Base-by-base conservation (phyloP, 768 basidiomycete species). In the Leccinum incarnatum region DNA sequence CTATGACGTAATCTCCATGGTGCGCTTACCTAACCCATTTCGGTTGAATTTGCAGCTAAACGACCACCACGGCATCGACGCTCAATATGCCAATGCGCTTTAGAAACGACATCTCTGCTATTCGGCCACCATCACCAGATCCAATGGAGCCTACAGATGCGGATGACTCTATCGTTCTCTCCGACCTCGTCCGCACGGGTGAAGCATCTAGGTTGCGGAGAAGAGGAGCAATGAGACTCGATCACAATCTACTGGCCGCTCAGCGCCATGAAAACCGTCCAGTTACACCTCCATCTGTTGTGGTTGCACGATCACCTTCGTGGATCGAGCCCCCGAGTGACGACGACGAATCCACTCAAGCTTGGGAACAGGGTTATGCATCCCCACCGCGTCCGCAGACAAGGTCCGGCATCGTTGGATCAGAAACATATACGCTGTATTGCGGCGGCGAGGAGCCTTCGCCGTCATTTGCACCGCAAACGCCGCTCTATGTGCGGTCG, bases 151-250 rank as follows among this genome's bases (percentile, higher is more conserved):
- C 72, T 27, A 75, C 76, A 37, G 85, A 88, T 58, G 79, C 77
- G 2, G 88, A 91, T 64, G 85, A 85, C 66, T 79, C 84, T 32
- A 86, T 91, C 56, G 82, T 89, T 19, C 80, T 90, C 48, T 87
- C 86, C 2, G 88, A 90, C 70, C 79, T 91, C 45, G 78, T 90
- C 15, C 85, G 89, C 53, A 85, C 85, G 1, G 89, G 84, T 15
- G 89, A 91, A 67, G 85, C 86, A 0, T 90, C 89, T 4, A 78
- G 89, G 5, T 74, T 90, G 54, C 81, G 89, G n/a, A 76, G 89
- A 56, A 76, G 89, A 62, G 89, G 89, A 11, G 89, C 89, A 53
- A 81, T 89, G 79, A 78, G 85, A 40, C 76, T 88, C 34, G 85
- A 86, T 71, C 78, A 78, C 58, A 71, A 67, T 40, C 37, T 65